These are phyloP conservation scores for Madurella mycetomatis DNA, from an alignment of 2,329 filamentous ascomycete species.

Conservation along the genomic window DNA sequence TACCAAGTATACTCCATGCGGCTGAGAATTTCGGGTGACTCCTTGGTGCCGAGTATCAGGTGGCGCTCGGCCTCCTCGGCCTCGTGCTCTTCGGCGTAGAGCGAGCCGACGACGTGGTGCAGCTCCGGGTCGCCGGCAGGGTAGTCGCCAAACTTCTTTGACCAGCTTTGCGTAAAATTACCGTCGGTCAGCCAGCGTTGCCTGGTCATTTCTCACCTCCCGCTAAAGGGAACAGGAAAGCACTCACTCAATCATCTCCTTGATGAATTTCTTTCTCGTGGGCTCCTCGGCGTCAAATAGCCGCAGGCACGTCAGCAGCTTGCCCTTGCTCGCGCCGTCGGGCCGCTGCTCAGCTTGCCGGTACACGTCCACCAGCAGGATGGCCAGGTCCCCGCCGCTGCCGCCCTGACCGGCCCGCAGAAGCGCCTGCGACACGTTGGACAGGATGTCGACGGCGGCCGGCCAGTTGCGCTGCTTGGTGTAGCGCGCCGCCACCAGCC, in stretches of 20 bases:
- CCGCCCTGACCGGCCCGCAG: conserved; percentile 91
- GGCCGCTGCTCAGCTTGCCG: conserved; percentile 76
- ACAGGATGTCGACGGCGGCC: conserved; percentile 82
- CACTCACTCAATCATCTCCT: conserved; percentile 71
- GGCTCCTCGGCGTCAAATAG: conserved; percentile 81
- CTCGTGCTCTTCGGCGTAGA: conserved; percentile 91
- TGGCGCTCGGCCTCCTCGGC: conserved; percentile 91
- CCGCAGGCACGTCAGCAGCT: conserved; percentile 72
- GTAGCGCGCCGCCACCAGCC: conserved; percentile 90
- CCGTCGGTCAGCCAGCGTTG: neutral
- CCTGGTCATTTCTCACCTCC: neutral
- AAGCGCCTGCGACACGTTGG: conserved; percentile 76
- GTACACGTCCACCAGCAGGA: conserved; percentile 87
- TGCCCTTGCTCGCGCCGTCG: conserved; percentile 68
- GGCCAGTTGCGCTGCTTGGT: conserved; percentile 81
- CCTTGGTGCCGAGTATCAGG: conserved; percentile 80
- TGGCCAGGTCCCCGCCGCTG: conserved; percentile 83
- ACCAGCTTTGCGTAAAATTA: conserved; percentile 57
- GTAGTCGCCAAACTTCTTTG: conserved; percentile 75
- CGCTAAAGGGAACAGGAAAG: neutral
- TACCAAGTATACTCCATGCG: conserved; percentile 94
- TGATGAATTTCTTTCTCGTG: conserved; percentile 86
- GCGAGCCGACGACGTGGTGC: conserved; percentile 81
- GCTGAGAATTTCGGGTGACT: conserved; percentile 75
- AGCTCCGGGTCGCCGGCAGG: conserved; percentile 91